Conservation (phyloP, 495 filamentous ascomycete genomes). For the Tuber brumale region DNA sequence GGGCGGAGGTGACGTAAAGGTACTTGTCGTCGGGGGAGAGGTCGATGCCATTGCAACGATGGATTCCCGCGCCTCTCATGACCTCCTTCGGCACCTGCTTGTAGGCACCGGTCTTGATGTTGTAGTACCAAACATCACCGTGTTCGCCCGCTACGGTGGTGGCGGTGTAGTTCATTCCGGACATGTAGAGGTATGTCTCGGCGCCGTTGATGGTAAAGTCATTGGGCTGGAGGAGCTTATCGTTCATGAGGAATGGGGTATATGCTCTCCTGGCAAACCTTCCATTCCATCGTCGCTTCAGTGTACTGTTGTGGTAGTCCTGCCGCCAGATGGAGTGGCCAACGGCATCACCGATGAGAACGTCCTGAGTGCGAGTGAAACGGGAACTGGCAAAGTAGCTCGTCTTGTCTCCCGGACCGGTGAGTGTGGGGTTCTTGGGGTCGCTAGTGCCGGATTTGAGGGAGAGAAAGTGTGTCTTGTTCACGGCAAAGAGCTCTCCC, state of each 20-base stretch:
- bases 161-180: slow-evolving; percentile 24
- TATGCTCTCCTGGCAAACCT: slow-evolving; percentile 3
- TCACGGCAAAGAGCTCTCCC: slow-evolving; percentile 26
- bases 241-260: slow-evolving; percentile 9
- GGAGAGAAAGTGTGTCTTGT: slow-evolving; percentile 17
- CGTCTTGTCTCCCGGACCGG: not conserved
- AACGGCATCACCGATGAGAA: slow-evolving; percentile 19
- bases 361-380: slow-evolving; percentile 7
- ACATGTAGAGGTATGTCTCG: slow-evolving; percentile 22
- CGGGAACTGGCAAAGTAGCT: slow-evolving; percentile 18
- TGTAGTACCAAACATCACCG: slow-evolving; percentile 14
- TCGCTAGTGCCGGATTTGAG: slow-evolving; percentile 9
- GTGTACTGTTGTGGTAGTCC: not conserved
- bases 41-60: slow-evolving; percentile 28
- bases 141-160: slow-evolving; percentile 11
- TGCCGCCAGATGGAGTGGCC: slow-evolving; percentile 15
- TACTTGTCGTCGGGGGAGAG: slow-evolving; percentile 20
- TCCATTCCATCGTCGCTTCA: not conserved
- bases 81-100: slow-evolving; percentile 14
- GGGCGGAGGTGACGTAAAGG: slow-evolving; percentile 24
- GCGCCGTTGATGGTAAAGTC: slow-evolving; percentile 16
- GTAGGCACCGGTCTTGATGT: not conserved
- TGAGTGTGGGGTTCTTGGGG: slow-evolving; percentile 5
- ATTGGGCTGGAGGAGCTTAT: slow-evolving; percentile 26
- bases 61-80: slow-evolving; percentile 7